Evolutionary conservation across 208 protist species (phyloP).

Genomic region (Novymonas esmeraldas): DNA sequence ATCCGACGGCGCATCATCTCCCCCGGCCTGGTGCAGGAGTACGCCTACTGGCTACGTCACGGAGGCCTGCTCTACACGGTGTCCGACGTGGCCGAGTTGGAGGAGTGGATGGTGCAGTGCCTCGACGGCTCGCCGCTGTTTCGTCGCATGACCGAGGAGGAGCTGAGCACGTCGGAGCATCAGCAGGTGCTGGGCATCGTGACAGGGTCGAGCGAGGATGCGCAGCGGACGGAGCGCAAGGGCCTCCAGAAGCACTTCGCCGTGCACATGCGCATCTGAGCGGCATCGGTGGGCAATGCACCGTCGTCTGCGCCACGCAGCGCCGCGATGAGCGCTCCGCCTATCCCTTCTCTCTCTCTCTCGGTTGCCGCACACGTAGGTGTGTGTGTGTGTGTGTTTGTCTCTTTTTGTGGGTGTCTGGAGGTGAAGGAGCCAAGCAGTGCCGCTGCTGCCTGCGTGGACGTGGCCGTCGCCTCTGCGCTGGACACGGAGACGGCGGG

Average conservation of each 20-base stretch:
- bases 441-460: no score
- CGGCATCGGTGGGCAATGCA: no score
- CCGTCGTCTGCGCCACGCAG: no score
- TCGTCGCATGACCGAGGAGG: slow-evolving; percentile 68
- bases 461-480: no score
- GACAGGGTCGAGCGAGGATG: slow-evolving; percentile 81
- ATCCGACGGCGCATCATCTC: slow-evolving; percentile 97
- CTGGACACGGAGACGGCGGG: no score
- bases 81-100: slow-evolving; percentile 93
- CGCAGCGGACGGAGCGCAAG: slow-evolving; percentile 84
- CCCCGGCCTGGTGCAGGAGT: slow-evolving; percentile 94
- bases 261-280: slow-evolving; percentile 64
- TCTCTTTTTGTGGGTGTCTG: no score
- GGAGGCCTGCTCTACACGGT: slow-evolving; percentile 97
- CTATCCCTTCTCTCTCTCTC: no score
- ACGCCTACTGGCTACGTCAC: slow-evolving; percentile 94
- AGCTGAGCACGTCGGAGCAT: slow-evolving; percentile 49
- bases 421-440: no score
- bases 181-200: slow-evolving; percentile 67
- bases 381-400: no score
- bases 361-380: no score
- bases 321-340: no score
- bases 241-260: slow-evolving; percentile 84
- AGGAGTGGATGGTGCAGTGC: slow-evolving; percentile 94
- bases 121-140: slow-evolving; percentile 95